phyloP scores from a whole-genome alignment of 164 flowering plant genomes.

The Santalum album region DNA sequence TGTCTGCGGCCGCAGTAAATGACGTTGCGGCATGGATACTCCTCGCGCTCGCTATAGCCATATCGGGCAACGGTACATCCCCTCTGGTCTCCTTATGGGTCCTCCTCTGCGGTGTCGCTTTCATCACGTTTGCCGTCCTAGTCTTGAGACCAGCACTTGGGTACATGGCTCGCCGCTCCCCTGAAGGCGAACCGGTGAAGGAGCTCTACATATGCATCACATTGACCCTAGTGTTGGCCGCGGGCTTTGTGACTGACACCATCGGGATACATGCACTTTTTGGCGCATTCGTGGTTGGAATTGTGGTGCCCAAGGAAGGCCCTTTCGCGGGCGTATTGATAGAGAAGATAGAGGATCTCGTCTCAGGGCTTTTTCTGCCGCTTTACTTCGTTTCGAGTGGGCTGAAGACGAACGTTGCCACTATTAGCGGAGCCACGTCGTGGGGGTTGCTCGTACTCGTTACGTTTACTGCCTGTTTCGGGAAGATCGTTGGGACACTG shows the following conservation, averaged over 20 bases:
- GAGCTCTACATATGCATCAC: slow-evolving; percentile 45
- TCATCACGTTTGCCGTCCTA: slow-evolving; percentile 43
- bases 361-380: slow-evolving; percentile 29
- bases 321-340: slow-evolving; percentile 21
- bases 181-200: slow-evolving; percentile 22
- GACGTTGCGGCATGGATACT: slow-evolving; percentile 62
- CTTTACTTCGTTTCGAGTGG: slow-evolving; percentile 41
- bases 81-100: slow-evolving; percentile 43
- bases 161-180: slow-evolving; percentile 34
- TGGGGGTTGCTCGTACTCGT: slow-evolving; percentile 38
- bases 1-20: slow-evolving; percentile 64
- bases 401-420: slow-evolving; percentile 31
- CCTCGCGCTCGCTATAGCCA: slow-evolving; percentile 50
- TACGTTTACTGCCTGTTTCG: slow-evolving; percentile 32
- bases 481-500: slow-evolving; percentile 57
- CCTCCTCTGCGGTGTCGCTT: slow-evolving; percentile 38
- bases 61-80: slow-evolving; percentile 34
- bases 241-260: slow-evolving; percentile 35
- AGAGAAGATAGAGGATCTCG: slow-evolving; percentile 33
- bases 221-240: slow-evolving; percentile 28
- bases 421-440: slow-evolving; percentile 20
- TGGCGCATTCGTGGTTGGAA: slow-evolving; percentile 45
- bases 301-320: slow-evolving; percentile 32
- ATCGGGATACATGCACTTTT: slow-evolving; percentile 45
- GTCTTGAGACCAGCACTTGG: slow-evolving; percentile 40